Conservation (phyloP, 2,329 filamentous ascomycete species). For the Sporothrix dimorphospora region DNA sequence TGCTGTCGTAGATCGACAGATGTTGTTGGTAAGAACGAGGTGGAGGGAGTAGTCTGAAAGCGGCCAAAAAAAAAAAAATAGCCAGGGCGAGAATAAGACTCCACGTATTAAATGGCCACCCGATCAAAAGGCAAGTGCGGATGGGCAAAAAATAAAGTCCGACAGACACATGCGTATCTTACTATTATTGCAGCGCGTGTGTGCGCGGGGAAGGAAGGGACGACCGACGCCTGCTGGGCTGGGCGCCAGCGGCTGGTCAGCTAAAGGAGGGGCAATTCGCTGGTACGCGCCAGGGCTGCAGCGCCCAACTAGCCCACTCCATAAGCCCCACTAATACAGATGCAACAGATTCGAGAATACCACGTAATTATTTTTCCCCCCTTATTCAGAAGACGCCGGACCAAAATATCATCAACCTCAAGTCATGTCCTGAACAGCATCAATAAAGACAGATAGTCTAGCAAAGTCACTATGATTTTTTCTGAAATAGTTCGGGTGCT, state of each 20-base stretch:
- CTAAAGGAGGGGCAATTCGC: conserved; percentile 21
- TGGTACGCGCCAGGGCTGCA: background rate
- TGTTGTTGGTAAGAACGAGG: background rate
- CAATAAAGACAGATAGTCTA: no score
- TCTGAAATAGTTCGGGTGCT: no score
- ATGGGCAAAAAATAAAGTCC: conserved; percentile 32
- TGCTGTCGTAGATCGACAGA: conserved; percentile 4
- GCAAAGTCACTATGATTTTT: no score
- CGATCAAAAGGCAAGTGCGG: conserved; percentile 19
- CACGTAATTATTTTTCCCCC: background rate
- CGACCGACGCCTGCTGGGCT: background rate
- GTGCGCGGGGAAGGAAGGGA: conserved; percentile 9
- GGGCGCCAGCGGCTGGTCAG: background rate
- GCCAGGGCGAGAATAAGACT: conserved; percentile 8
- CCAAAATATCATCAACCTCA: background rate
- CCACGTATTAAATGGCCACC: conserved; percentile 11
- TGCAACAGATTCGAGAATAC: background rate
- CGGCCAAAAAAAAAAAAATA: conserved; percentile 24
- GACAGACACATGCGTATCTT: background rate
- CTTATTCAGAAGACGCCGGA: background rate
- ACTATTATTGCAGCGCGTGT: background rate
- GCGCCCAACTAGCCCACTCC: background rate
- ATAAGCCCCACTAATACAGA: conserved; percentile 8
- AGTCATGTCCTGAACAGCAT: background rate
- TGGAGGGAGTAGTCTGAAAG: background rate